These are phyloP conservation scores for Tetracentron sinense DNA, from an alignment of 164 flowering plant species.

Conservation along the genomic window DNA sequence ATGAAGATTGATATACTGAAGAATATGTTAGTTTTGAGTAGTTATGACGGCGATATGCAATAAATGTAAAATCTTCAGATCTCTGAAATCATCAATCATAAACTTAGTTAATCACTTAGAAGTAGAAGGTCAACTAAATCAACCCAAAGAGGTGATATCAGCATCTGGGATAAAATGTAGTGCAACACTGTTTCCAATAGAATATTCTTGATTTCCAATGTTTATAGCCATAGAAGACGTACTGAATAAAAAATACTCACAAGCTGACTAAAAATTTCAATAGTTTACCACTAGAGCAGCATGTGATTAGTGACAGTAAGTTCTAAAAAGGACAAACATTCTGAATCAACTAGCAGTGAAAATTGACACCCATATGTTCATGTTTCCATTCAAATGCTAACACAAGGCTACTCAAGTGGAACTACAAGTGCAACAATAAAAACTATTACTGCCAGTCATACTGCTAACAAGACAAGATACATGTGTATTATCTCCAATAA, in stretches of 20 bases:
- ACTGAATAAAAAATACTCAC: neutral
- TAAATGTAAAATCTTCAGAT: slow-evolving; percentile 92
- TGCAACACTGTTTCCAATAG: slow-evolving; percentile 78
- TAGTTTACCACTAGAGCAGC: neutral
- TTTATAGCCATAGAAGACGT: slow-evolving; percentile 53
- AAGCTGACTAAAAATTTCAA: neutral
- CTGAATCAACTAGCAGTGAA: too few species aligned
- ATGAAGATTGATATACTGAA: too few species aligned
- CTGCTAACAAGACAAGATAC: slow-evolving; percentile 37
- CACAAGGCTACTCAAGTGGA: slow-evolving; percentile 54
- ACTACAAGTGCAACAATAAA: slow-evolving; percentile 73
- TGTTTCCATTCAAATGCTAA: slow-evolving; percentile 75
- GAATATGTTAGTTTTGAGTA: slow-evolving; percentile 77
- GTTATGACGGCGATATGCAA: slow-evolving; percentile 89
- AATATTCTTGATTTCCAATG: slow-evolving; percentile 87
- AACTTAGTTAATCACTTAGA: slow-evolving; percentile 82
- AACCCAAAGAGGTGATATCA: slow-evolving; percentile 67
- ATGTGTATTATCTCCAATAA: neutral
- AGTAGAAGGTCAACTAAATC: slow-evolving; percentile 54
- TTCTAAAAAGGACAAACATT: too few species aligned
- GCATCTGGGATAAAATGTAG: slow-evolving; percentile 81
- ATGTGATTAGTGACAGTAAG: neutral
- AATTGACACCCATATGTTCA: slow-evolving; percentile 7
- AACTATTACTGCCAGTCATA: slow-evolving; percentile 71
- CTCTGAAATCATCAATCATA: slow-evolving; percentile 85